Conservation (phyloP, 129 eudicot species). For the Pulicaria dysenterica region DNA sequence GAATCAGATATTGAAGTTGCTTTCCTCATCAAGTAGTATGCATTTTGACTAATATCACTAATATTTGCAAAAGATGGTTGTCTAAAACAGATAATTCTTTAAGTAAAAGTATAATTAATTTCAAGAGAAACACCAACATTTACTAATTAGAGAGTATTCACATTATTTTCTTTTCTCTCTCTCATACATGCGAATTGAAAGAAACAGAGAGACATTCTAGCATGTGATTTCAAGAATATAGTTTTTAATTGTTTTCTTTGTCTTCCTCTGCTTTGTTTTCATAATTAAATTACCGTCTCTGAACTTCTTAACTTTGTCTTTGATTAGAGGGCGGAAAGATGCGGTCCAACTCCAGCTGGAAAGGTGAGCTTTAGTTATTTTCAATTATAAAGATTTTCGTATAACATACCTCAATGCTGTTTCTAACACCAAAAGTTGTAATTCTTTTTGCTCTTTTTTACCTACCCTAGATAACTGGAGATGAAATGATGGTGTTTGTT, state of each 20-base stretch:
- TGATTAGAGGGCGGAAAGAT: conserved; percentile 70
- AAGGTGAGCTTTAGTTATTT: conserved; percentile 53
- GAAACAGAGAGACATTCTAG: neutral
- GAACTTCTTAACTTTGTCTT: conserved; percentile 24
- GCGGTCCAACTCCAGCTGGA: conserved; percentile 87
- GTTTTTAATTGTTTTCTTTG: conserved; percentile 1
- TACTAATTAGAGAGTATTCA: neutral
- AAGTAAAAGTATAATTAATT: no score
- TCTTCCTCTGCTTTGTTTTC: conserved; percentile 18
- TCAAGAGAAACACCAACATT: no score
- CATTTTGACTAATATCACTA: no score
- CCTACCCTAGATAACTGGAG: neutral
- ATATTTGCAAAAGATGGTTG: no score
- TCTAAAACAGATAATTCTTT: no score
- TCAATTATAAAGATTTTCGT: conserved; percentile 1
- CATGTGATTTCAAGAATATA: conserved; percentile 16
- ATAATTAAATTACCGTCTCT: conserved; percentile 8
- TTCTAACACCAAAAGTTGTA: neutral
- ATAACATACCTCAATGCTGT: conserved; percentile 7
- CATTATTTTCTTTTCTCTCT: neutral
- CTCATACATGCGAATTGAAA: neutral
- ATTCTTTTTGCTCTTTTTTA: neutral
- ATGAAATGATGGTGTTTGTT: conserved; percentile 25
- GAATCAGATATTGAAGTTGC: no score
- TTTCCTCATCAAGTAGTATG: no score